Evolutionary conservation across 495 filamentous ascomycete genomes (phyloP).

Genomic region (Astrothelium subdiscretum): DNA sequence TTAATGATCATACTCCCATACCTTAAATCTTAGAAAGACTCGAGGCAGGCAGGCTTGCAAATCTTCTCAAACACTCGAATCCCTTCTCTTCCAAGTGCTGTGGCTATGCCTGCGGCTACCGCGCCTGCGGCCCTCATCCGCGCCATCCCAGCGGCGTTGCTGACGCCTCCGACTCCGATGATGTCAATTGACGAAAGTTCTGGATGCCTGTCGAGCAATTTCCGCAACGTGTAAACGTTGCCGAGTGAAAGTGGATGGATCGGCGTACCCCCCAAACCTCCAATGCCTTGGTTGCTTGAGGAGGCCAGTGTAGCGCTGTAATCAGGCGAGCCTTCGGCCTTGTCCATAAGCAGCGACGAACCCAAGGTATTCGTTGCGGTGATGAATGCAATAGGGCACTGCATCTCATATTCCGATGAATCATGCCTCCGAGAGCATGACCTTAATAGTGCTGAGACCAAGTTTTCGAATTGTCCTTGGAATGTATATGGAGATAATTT

Average conservation of each 20-base stretch:
- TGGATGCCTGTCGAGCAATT: slow-evolving; percentile 38
- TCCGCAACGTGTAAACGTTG: slow-evolving; percentile 50
- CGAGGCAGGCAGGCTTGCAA: neutral
- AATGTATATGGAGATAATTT: slow-evolving; percentile 67
- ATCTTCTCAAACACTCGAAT: slow-evolving; percentile 49
- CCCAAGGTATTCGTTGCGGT: slow-evolving; percentile 65
- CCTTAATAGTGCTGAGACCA: slow-evolving; percentile 39
- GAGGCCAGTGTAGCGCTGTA: slow-evolving; percentile 21
- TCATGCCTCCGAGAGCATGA: slow-evolving; percentile 2
- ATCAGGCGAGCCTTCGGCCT: slow-evolving; percentile 8
- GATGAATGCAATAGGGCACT: slow-evolving; percentile 46
- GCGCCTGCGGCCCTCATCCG: slow-evolving; percentile 56
- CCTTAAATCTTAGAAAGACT: too few relatives aligned
- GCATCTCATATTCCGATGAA: neutral
- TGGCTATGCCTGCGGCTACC: slow-evolving; percentile 49
- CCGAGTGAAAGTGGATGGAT: slow-evolving; percentile 64
- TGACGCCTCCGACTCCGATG: slow-evolving; percentile 58
- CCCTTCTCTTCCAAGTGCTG: slow-evolving; percentile 50
- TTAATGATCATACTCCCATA: too few relatives aligned
- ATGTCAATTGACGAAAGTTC: slow-evolving; percentile 38
- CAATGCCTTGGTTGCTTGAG: slow-evolving; percentile 42
- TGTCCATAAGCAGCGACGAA: slow-evolving; percentile 43
- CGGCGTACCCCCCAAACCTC: slow-evolving; percentile 54
- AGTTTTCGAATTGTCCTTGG: slow-evolving; percentile 41
- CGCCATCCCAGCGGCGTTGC: slow-evolving; percentile 42